Evolutionary conservation across 371 early-diverging fungal species (phyloP).

Genomic region (Choanephora cucurbitarum): DNA sequence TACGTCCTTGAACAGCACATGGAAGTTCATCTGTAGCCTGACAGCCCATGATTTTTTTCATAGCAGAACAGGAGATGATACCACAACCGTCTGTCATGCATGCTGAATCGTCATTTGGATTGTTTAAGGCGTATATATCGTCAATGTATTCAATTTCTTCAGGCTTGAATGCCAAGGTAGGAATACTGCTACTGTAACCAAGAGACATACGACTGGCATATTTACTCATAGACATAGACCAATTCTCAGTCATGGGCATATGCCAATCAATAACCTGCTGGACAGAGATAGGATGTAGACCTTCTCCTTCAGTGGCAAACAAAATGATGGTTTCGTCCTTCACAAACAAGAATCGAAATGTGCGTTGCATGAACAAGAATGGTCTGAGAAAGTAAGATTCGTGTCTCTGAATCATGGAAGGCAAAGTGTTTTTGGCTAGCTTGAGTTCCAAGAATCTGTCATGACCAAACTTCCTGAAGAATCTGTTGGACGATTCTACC

Average conservation of each 20-base stretch:
- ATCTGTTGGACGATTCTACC: conserved; percentile 40
- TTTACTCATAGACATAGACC: conserved; percentile 44
- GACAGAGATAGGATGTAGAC: conserved; percentile 28
- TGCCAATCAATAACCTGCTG: conserved; percentile 49
- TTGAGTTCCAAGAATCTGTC: conserved; percentile 45
- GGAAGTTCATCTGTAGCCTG: conserved; percentile 40
- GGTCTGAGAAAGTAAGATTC: conserved; percentile 31
- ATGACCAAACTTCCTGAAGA: conserved; percentile 46
- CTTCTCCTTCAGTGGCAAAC: conserved; percentile 47
- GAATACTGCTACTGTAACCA: conserved; percentile 49
- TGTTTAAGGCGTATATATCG: conserved; percentile 28
- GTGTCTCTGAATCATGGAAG: conserved; percentile 13
- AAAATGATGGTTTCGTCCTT: conserved; percentile 38
- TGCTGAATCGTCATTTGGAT: conserved; percentile 13
- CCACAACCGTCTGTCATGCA: conserved; percentile 59
- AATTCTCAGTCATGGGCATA: conserved; percentile 45
- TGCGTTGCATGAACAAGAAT: conserved; percentile 40
- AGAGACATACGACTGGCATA: conserved; percentile 48
- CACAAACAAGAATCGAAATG: conserved; percentile 40
- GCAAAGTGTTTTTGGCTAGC: conserved; percentile 14
- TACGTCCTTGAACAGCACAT: conserved; percentile 53
- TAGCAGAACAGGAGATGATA: conserved; percentile 46
- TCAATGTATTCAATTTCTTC: conserved; percentile 35
- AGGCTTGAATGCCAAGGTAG: conserved; percentile 40
- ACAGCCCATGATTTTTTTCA: conserved; percentile 43